Percentiles rank a stretch among this genome's conserved stretches.
These are phyloP conservation scores for Podospora bellae-mahoneyi DNA, from an alignment of 495 filamentous ascomycete species.

Conservation along the genomic window DNA sequence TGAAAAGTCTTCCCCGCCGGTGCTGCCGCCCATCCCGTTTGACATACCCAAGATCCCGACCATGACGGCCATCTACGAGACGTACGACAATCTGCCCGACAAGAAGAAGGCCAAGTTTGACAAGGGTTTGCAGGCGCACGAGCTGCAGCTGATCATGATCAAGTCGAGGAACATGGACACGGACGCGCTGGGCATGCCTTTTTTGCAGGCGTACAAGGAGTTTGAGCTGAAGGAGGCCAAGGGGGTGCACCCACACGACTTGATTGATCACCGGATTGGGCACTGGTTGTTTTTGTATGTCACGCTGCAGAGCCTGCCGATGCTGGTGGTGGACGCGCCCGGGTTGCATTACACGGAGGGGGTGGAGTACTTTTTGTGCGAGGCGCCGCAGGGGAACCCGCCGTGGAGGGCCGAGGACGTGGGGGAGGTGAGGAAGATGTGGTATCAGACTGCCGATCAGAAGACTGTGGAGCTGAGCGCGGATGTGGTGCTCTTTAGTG, in stretches of 20 bases:
- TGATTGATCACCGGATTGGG: constrained; percentile 73
- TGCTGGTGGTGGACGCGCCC: constrained; percentile 85
- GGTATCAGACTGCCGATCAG: constrained; percentile 73
- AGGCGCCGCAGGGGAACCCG: constrained; percentile 73
- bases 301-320: constrained; percentile 82
- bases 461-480: constrained; percentile 73
- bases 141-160: constrained; percentile 68
- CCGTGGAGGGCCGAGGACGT: constrained; percentile 77
- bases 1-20: constrained; percentile 80
- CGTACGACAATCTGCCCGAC: constrained; percentile 57
- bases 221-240: constrained; percentile 75
- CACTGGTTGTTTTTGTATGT: constrained; percentile 96
- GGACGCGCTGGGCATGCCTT: constrained; percentile 54
- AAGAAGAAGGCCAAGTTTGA: constrained; percentile 68
- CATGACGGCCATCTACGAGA: constrained; percentile 58
- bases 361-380: constrained; percentile 96
- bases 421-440: constrained; percentile 61
- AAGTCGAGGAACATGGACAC: constrained; percentile 73
- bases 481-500: constrained; percentile 80
- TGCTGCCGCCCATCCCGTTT: constrained; percentile 87
- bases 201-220: constrained; percentile 74
- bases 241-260: constrained; percentile 66
- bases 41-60: constrained; percentile 78
- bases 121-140: constrained; percentile 69
- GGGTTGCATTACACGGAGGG: constrained; percentile 70